phyloP scores from a whole-genome alignment of 2,329 filamentous ascomycete genomes.

The Ceratocystis diversiconidia region DNA sequence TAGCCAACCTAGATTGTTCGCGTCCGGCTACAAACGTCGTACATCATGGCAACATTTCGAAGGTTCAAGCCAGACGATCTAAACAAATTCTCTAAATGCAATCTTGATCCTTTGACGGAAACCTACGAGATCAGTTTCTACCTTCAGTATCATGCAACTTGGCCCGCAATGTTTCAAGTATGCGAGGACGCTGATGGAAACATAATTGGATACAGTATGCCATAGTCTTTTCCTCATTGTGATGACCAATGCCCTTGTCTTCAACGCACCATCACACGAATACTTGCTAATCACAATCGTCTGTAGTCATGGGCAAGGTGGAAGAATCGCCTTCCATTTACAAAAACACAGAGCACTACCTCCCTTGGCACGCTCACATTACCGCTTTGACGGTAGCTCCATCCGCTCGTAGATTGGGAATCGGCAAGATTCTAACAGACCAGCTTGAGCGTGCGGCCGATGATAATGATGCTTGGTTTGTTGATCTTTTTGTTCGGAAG shows the following conservation, averaged over 20 bases:
- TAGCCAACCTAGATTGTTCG: neutral
- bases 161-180: conserved; percentile 88
- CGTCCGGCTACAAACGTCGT: neutral
- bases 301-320: conserved; percentile 88
- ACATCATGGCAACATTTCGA: conserved; percentile 64
- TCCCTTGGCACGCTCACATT: conserved; percentile 99
- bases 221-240: neutral
- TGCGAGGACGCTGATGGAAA: conserved; percentile 76
- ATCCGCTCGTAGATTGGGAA: conserved; percentile 67
- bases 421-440: conserved; percentile 69
- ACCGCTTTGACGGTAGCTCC: conserved; percentile 89
- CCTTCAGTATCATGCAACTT: conserved; percentile 86
- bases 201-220: conserved; percentile 84
- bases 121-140: conserved; percentile 95
- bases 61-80: conserved; percentile 75
- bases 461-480: conserved; percentile 77
- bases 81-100: conserved; percentile 82
- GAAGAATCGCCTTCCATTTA: conserved; percentile 70
- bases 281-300: neutral
- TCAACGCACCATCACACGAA: neutral
- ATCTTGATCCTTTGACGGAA: conserved; percentile 92
- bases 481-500: conserved; percentile 83
- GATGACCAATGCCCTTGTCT: conserved; percentile 3
- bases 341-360: conserved; percentile 68
- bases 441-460: conserved; percentile 73